Base-by-base conservation (phyloP, 192 early-diverging fungal genomes). In the Coemansia sp. region DNA sequence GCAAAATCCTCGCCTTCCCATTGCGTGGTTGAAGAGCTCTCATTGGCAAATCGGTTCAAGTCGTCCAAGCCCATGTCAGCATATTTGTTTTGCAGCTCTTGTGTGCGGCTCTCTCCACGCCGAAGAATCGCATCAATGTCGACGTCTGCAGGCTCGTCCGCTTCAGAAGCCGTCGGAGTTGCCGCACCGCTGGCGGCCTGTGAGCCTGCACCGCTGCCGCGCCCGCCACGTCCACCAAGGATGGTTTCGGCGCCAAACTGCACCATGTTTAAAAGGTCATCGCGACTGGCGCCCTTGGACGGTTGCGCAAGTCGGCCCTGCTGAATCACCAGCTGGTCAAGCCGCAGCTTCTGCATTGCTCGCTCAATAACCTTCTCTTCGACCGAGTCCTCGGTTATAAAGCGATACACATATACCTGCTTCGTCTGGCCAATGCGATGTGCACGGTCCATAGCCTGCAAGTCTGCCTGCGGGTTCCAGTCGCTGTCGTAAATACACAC, bases 361-460 rank as follows among this genome's bases (percentile, higher is more conserved):
- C 89, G 80, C 69, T 99, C 94, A 37, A 99, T 71, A 1, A 99
- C 91, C 72, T 95, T 96, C 66, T 99, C 96, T 74, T 99, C 96
- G 62, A 99, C 90, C 10, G 92, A 88, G 60, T 94, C 92, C 84
- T 97, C 93, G 31, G 94, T 92, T 16, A 99, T 92, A 55, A 99
- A 94, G 40, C 96, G 79, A 69, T 91, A 99, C 12, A 99, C 92
- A 49, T 90, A 82, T 26, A 99, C 96, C 69, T 99, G 94, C 72
- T 97, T 97, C 31, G 88, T 99, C 64, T 99, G 96, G 5, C 96
- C 96, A 48, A 99, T 99, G 69, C 96, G 92, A 80, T 99, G 96
- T 6, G 96, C 96, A 44, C 96, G 90, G 76, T 99, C 96, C 82
- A 94, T 90, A 15, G 93, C 94, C 76, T 91, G 91, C 12, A 93